Evolutionary conservation across 2,329 filamentous ascomycete species (phyloP).

Genomic region (Fusarium goolgardi): DNA sequence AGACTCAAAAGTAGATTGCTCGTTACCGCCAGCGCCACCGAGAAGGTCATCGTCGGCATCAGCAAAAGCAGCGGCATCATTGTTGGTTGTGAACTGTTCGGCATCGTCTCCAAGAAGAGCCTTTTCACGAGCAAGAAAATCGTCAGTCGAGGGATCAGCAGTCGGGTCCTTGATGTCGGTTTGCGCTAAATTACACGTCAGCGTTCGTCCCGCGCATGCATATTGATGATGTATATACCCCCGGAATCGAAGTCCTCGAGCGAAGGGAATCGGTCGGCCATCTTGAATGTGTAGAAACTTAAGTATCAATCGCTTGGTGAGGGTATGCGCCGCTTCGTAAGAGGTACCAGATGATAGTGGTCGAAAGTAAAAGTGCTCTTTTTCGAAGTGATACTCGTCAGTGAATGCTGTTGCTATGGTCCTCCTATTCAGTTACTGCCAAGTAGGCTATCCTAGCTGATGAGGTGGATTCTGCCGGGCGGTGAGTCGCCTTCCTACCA

Average conservation of each 20-base stretch:
- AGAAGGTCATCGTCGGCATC: conserved; percentile 78
- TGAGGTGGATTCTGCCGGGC: conserved; percentile 53
- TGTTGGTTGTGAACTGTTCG: conserved; percentile 83
- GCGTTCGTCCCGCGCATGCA: conserved; percentile 22
- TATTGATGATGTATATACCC: conserved; percentile 57
- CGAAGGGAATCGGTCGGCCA: conserved; percentile 84
- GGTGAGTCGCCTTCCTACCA: conserved; percentile 42
- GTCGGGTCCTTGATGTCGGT: conserved; percentile 70
- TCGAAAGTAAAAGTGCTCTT: conserved; percentile 12
- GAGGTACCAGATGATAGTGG: neutral
- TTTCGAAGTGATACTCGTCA: conserved; percentile 28
- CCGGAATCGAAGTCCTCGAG: conserved; percentile 80
- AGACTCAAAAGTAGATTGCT: conserved; percentile 76
- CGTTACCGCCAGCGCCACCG: conserved; percentile 71
- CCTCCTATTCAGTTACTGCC: conserved; percentile 48
- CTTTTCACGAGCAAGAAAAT: conserved; percentile 93
- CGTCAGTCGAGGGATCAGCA: conserved; percentile 72
- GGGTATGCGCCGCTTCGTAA: conserved; percentile 6
- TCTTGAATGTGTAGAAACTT: conserved; percentile 52
- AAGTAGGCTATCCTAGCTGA: conserved; percentile 45
- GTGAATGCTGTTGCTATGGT: conserved; percentile 38
- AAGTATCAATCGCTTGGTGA: conserved; percentile 5
- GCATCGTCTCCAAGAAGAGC: conserved; percentile 93
- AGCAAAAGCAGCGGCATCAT: conserved; percentile 74
- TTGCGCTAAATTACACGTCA: conserved; percentile 66